Conservation (phyloP, 768 basidiomycete species). For the Kwoniella pini region DNA sequence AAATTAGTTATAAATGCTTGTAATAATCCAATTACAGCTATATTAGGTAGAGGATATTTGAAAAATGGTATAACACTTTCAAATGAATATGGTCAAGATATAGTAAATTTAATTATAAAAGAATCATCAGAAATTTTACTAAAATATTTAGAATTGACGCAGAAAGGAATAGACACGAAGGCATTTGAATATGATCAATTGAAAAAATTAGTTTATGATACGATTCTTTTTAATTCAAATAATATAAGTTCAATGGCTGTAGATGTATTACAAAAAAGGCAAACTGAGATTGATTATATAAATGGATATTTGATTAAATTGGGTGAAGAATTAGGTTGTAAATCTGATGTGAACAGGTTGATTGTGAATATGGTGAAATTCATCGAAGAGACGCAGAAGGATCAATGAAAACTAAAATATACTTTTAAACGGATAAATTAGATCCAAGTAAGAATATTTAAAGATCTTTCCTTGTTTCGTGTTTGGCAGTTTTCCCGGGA, state of each 20-base stretch:
- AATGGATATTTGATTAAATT: slow-evolving; percentile 76
- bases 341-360: slow-evolving; percentile 59
- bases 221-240: slow-evolving; percentile 60
- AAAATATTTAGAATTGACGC: slow-evolving; percentile 31
- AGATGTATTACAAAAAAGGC: slow-evolving; percentile 64
- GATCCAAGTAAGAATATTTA: no score
- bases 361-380: slow-evolving; percentile 51
- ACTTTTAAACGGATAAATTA: no score
- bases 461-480: no score
- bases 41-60: slow-evolving; percentile 63
- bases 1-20: slow-evolving; percentile 79
- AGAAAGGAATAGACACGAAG: no score
- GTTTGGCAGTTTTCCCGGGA: no score
- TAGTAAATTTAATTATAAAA: slow-evolving; percentile 54
- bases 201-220: slow-evolving; percentile 2
- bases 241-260: slow-evolving; percentile 81
- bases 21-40: slow-evolving; percentile 82
- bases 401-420: no score
- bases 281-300: slow-evolving; percentile 77
- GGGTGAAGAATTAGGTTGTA: slow-evolving; percentile 63
- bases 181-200: slow-evolving; percentile 7
- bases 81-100: neutral
- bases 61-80: slow-evolving; percentile 69
- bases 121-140: slow-evolving; percentile 71
- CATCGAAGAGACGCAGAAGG: slow-evolving; percentile 24